These are phyloP conservation scores for Gossypium aridum DNA, from an alignment of 441 rosid genomes.

Conservation along the genomic window DNA sequence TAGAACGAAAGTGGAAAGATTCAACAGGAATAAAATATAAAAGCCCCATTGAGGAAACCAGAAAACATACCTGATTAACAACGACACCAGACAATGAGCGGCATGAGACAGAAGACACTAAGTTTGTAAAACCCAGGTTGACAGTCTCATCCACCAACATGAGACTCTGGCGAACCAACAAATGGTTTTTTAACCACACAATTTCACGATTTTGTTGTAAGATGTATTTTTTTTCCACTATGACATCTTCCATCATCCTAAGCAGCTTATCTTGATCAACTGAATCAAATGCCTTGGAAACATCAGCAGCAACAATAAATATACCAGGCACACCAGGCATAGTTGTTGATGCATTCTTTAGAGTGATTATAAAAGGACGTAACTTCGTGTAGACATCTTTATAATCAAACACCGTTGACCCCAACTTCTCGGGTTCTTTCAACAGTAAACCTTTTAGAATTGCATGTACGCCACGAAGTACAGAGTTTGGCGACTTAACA, in stretches of 20 bases:
- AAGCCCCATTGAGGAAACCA: neutral
- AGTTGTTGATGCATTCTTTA: conserved; percentile 41
- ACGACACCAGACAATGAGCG: conserved; percentile 42
- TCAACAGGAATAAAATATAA: neutral
- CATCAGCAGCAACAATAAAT: conserved; percentile 74
- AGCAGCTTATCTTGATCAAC: conserved; percentile 68
- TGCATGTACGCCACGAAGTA: conserved; percentile 63
- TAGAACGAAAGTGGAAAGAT: neutral
- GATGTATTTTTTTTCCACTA: conserved; percentile 39
- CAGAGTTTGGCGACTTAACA: conserved; percentile 44
- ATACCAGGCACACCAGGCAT: conserved; percentile 46
- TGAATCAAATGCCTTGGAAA: conserved; percentile 84
- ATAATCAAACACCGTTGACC: conserved; percentile 84
- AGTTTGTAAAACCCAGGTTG: conserved; percentile 20
- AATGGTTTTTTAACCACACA: conserved; percentile 38
- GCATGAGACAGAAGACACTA: conserved; percentile 28
- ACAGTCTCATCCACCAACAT: conserved; percentile 22
- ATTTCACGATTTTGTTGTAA: conserved; percentile 47
- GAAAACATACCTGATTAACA: conserved; percentile 48
- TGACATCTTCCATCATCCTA: conserved; percentile 40
- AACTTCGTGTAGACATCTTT: conserved; percentile 69
- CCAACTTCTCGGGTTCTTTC: conserved; percentile 64
- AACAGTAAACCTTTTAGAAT: conserved; percentile 64
- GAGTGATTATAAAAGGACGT: conserved; percentile 45
- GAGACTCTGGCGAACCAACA: conserved; percentile 37